Evolutionary conservation across 2,329 filamentous ascomycete genomes (phyloP).

Genomic region (Verticillium tricorpus): DNA sequence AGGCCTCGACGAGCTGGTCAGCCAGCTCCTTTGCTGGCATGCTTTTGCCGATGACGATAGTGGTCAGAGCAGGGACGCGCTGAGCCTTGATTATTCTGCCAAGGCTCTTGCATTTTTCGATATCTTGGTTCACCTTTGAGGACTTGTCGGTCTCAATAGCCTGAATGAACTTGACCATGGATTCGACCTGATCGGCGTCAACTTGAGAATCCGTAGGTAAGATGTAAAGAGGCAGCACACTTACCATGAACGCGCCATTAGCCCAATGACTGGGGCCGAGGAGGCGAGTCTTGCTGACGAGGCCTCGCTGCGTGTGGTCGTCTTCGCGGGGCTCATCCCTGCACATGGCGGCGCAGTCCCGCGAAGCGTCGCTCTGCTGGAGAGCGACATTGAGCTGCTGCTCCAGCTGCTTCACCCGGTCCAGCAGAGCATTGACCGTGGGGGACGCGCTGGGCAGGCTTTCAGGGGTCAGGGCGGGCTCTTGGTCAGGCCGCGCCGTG

Average conservation of each 20-base stretch:
- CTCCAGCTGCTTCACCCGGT: constrained; percentile 38
- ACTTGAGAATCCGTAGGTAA: too few relatives aligned
- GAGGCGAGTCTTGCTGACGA: constrained; percentile 38
- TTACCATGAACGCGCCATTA: constrained; percentile 19
- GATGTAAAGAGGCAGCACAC: not conserved
- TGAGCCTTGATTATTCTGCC: constrained; percentile 36
- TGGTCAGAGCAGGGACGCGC: constrained; percentile 28
- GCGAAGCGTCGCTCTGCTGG: not conserved
- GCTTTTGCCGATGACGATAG: constrained; percentile 30
- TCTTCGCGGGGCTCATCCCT: not conserved
- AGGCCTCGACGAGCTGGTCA: constrained; percentile 46
- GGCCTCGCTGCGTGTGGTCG: constrained; percentile 17
- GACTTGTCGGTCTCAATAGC: constrained; percentile 18
- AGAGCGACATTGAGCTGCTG: constrained; percentile 26
- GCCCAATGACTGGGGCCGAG: constrained; percentile 49
- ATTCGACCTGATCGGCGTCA: constrained; percentile 15
- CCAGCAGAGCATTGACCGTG: constrained; percentile 24
- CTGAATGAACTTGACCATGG: constrained; percentile 15
- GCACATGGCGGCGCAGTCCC: constrained; percentile 2
- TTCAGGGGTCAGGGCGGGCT: constrained; percentile 12
- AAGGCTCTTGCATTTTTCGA: constrained; percentile 36
- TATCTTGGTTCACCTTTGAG: constrained; percentile 23
- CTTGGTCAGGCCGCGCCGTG: not conserved
- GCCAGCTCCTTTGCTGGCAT: constrained; percentile 35
- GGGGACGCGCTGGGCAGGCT: constrained; percentile 13